Evolutionary conservation across 176 grass and related monocot species (phyloP).

Genomic region (Oryza nivara): DNA sequence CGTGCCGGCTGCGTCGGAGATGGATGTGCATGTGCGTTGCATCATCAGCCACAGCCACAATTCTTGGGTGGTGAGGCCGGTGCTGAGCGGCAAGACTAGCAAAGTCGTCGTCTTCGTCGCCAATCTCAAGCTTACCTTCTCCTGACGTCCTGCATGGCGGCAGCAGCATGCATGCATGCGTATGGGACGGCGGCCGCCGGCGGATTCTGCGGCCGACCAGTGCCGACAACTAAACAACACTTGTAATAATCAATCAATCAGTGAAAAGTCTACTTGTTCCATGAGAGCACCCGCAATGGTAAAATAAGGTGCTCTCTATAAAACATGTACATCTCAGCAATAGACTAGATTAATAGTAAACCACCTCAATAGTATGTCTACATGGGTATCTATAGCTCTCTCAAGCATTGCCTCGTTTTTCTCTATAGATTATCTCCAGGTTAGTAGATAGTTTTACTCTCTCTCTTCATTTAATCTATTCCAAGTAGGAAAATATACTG

Average conservation of each 20-base stretch:
- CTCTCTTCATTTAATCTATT: no score
- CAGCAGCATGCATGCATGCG: neutral
- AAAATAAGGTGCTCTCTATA: no score
- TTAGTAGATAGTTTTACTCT: no score
- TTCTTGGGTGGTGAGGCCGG: neutral
- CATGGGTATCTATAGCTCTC: no score
- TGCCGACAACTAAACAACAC: neutral
- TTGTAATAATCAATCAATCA: neutral
- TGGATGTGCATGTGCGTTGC: neutral
- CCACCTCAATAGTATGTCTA: no score
- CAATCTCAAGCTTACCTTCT: neutral
- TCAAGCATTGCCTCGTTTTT: no score
- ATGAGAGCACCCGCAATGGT: no score
- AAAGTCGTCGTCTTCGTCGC: neutral
- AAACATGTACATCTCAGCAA: no score
- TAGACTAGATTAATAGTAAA: no score
- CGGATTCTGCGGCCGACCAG: slow-evolving; percentile 1
- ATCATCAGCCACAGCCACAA: neutral
- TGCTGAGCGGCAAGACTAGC: neutral
- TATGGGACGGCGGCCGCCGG: neutral
- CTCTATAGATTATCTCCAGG: no score
- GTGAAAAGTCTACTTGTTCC: no score
- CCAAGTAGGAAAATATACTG: no score
- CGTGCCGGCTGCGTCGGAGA: neutral
- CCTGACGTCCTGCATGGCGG: neutral